Conservation (phyloP, 768 basidiomycete species). For the Rhizopogon sp. region DNA sequence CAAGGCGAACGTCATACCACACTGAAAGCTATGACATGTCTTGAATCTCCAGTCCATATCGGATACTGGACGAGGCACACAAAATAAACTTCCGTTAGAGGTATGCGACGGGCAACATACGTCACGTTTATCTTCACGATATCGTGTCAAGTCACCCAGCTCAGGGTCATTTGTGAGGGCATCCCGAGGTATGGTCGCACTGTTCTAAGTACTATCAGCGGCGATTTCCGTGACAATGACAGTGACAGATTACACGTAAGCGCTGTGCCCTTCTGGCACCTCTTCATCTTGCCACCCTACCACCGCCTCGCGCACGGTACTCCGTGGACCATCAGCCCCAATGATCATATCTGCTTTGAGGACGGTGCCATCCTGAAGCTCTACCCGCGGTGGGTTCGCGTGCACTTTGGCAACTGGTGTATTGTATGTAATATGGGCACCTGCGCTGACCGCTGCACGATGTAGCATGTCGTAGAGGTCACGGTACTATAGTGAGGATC, state of each 20-base stretch:
- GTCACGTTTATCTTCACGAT: constrained; percentile 15
- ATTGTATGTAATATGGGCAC: constrained; percentile 48
- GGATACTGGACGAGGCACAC: constrained; percentile 13
- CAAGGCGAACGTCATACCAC: constrained; percentile 14
- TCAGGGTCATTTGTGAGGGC: constrained; percentile 40
- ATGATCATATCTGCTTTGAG: constrained; percentile 51
- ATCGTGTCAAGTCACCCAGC: constrained; percentile 27
- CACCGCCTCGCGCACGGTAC: constrained; percentile 33
- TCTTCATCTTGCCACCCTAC: constrained; percentile 26
- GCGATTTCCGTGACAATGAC: constrained; percentile 6
- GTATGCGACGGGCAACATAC: constrained; percentile 8
- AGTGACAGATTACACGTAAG: constrained; percentile 36
- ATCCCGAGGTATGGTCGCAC: constrained; percentile 38
- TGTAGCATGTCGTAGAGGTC: constrained; percentile 48
- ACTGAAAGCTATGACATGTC: constrained; percentile 17
- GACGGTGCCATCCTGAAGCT: constrained; percentile 38
- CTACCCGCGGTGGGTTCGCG: constrained; percentile 27
- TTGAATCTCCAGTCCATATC: constrained; percentile 22
- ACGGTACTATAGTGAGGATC: constrained; percentile 35
- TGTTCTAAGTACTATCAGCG: constrained; percentile 10
- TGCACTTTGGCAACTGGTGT: constrained; percentile 30
- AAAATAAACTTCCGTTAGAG: neutral
- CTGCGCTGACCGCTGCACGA: constrained; percentile 41
- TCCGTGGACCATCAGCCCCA: constrained; percentile 57
- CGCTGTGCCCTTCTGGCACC: constrained; percentile 26